phyloP scores from a whole-genome alignment of 306 rosid genomes.

The Fagus sylvatica region DNA sequence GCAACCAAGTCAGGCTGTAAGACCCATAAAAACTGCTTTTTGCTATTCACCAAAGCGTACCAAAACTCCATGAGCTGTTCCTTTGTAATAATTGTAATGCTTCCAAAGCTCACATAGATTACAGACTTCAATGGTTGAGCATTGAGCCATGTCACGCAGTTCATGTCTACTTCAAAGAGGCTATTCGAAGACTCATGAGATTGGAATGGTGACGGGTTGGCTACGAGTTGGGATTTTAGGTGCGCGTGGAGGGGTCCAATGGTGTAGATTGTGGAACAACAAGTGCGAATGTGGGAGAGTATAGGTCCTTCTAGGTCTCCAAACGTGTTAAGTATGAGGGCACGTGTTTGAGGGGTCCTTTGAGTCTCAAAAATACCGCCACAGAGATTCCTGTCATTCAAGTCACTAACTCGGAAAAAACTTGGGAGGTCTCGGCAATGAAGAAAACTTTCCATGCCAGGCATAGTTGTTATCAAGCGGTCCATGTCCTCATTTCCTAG shows the following conservation, averaged over 20 bases:
- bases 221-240: constrained; percentile 8
- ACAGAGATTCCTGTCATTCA: background rate
- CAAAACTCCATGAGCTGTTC: constrained; percentile 33
- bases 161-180: constrained; percentile 29
- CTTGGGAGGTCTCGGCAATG: constrained; percentile 43
- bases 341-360: constrained; percentile 19
- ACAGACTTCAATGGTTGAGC: constrained; percentile 39
- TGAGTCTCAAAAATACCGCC: background rate
- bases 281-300: constrained; percentile 20
- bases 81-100: background rate
- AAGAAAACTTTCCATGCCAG: constrained; percentile 38
- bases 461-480: constrained; percentile 27
- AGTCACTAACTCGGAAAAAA: background rate
- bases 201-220: background rate
- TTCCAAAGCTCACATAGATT: constrained; percentile 51
- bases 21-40: constrained; percentile 43
- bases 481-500: constrained; percentile 61
- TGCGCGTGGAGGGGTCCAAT: constrained; percentile 41
- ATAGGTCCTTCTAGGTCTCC: constrained; percentile 55
- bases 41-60: constrained; percentile 43
- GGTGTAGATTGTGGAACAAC: constrained; percentile 27
- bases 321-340: constrained; percentile 55
- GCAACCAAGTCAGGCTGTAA: constrained; percentile 22
- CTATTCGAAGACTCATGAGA: background rate
- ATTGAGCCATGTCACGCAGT: constrained; percentile 43